phyloP scores from a whole-genome alignment of 768 basidiomycete genomes.

The Heimioporus sp. region DNA sequence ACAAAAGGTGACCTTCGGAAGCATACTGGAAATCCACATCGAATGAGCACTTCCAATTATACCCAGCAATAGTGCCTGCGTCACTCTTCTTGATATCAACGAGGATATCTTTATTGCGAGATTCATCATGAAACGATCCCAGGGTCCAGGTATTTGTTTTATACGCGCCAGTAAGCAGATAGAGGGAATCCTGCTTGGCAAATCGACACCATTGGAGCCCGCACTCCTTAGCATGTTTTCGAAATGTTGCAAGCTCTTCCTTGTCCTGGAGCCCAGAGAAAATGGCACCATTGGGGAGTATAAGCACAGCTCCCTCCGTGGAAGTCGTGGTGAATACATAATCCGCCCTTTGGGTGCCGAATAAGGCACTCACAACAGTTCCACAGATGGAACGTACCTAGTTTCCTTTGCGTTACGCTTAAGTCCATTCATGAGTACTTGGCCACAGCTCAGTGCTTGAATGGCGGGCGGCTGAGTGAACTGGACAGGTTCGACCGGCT shows the following conservation, averaged over 20 bases:
- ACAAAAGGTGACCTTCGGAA: too few species aligned
- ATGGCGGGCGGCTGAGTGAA: too few species aligned
- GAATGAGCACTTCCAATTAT: too few species aligned
- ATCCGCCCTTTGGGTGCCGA: too few species aligned
- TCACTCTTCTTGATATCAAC: too few species aligned
- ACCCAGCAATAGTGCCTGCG: too few species aligned
- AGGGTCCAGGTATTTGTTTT: neutral
- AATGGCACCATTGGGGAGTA: constrained; percentile 2
- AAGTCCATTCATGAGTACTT: too few species aligned
- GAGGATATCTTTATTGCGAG: neutral
- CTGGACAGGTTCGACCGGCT: neutral
- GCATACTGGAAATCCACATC: too few species aligned
- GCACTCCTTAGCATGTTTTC: neutral
- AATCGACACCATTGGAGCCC: neutral
- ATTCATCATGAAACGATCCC: neutral
- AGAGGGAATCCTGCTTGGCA: neutral
- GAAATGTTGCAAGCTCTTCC: neutral
- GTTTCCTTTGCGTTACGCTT: too few species aligned
- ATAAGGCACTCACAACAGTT: too few species aligned
- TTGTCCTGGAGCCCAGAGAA: neutral
- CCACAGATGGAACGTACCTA: neutral
- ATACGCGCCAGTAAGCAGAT: constrained; percentile 6
- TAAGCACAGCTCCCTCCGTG: constrained; percentile 1
- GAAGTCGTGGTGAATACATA: neutral
- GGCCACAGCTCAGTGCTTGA: too few species aligned